A percentile compares a stretch with the other conserved stretches of the same genome.
Evolutionary conservation across 2,329 filamentous ascomycete species (phyloP).

Genomic region (Lecanoromycetidae sp.): DNA sequence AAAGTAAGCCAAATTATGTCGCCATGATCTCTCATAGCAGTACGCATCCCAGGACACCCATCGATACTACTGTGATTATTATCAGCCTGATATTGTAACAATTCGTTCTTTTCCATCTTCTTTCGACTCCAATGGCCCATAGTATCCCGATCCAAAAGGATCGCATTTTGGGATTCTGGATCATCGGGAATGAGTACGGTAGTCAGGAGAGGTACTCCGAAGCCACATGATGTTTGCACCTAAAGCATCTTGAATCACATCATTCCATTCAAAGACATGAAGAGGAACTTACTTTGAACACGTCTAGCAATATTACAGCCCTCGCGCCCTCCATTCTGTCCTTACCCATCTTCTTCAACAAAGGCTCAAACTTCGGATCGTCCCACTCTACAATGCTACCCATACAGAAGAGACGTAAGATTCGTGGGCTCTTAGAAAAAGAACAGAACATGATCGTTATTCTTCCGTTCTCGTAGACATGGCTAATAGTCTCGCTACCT

Average conservation of each 20-base stretch:
- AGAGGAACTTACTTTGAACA: constrained; percentile 39
- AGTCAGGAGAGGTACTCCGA: constrained; percentile 45
- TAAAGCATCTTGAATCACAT: constrained; percentile 10
- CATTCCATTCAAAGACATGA: background rate
- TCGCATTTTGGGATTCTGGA: constrained; percentile 15
- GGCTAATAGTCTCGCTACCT: constrained; percentile 59
- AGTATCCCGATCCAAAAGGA: constrained; percentile 44
- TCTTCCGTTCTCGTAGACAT: constrained; percentile 65
- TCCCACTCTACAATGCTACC: constrained; percentile 50
- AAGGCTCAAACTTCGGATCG: constrained; percentile 35
- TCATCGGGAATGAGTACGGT: constrained; percentile 22
- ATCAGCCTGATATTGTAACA: constrained; percentile 44
- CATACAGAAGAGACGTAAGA: constrained; percentile 52
- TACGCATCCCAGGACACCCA: constrained; percentile 45
- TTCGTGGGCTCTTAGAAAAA: constrained; percentile 47
- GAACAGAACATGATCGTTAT: constrained; percentile 64
- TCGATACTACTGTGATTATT: constrained; percentile 48
- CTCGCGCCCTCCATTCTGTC: constrained; percentile 33
- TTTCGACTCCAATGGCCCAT: constrained; percentile 42
- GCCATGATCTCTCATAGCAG: constrained; percentile 40
- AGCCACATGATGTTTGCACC: constrained; percentile 56
- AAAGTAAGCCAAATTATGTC: constrained; percentile 5
- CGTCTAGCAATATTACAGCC: constrained; percentile 48
- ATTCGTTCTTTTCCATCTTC: constrained; percentile 37
- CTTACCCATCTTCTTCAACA: constrained; percentile 35